Percentiles rank a stretch among this genome's conserved stretches.
Evolutionary conservation across 2,329 filamentous ascomycete species (phyloP).

Genomic region (Cercospora brassicicola): DNA sequence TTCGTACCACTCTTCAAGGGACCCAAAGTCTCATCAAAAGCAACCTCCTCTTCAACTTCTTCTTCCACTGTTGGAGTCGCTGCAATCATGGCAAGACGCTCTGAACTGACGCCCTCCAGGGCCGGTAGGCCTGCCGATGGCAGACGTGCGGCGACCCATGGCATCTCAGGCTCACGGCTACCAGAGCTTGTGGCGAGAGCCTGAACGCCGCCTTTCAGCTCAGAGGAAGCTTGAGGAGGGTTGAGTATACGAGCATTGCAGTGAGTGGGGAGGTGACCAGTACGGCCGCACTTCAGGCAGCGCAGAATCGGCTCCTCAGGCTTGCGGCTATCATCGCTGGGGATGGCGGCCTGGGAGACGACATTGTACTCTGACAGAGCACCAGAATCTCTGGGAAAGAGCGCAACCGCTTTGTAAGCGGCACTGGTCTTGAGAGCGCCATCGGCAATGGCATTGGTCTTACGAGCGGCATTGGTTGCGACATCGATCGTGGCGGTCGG

Average conservation of each 20-base stretch:
- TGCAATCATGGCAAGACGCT: slow-evolving; percentile 14
- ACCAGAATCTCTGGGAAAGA: not conserved
- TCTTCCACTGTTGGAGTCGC: not conserved
- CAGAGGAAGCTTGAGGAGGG: not conserved
- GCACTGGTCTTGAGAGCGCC: not conserved
- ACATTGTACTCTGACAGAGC: not conserved
- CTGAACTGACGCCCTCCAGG: slow-evolving; percentile 10
- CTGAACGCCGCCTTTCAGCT: not conserved
- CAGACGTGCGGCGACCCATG: not conserved
- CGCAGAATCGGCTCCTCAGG: not conserved
- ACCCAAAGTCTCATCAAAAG: not conserved
- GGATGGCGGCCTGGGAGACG: not conserved
- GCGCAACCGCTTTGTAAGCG: not conserved
- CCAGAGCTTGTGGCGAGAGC: not conserved
- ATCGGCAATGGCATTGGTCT: not conserved
- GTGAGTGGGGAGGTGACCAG: not conserved
- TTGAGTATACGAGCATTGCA: not conserved
- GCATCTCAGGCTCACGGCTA: not conserved
- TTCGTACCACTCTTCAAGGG: slow-evolving; percentile 3
- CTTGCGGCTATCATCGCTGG: not conserved
- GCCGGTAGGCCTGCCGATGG: not conserved
- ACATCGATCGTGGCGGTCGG: not conserved
- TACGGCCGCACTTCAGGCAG: not conserved
- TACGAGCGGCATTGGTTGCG: not conserved
- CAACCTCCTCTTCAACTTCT: not conserved